Evolutionary conservation across 352 stramenopile genomes (phyloP).

Genomic region (Pilasporangium apinafurcum): DNA sequence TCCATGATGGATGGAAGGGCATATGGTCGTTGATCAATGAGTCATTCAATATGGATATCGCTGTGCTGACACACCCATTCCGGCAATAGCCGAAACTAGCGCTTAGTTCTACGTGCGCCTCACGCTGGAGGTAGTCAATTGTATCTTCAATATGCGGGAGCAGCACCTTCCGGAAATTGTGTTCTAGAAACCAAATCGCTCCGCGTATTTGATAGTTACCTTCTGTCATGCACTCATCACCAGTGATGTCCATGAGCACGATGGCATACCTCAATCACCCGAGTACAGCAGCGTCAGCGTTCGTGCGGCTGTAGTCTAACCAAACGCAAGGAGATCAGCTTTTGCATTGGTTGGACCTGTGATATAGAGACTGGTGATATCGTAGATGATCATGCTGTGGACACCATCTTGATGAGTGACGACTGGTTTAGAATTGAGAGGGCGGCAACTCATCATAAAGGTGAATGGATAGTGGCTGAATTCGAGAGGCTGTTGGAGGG

Average conservation of each 20-base stretch:
- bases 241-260: slow-evolving; percentile 17
- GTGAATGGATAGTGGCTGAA: too few relatives aligned
- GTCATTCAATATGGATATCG: slow-evolving; percentile 5
- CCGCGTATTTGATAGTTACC: not conserved
- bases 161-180: slow-evolving; percentile 8
- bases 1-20: slow-evolving; percentile 35
- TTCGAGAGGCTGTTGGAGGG: too few relatives aligned
- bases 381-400: slow-evolving; percentile 10
- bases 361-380: slow-evolving; percentile 13
- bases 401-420: slow-evolving; percentile 2
- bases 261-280: slow-evolving; percentile 23
- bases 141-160: not conserved
- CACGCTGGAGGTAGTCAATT: slow-evolving; percentile 16
- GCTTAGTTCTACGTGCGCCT: slow-evolving; percentile 12
- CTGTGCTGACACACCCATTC: slow-evolving; percentile 16
- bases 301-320: slow-evolving; percentile 20
- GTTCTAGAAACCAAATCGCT: slow-evolving; percentile 10
- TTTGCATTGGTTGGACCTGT: slow-evolving; percentile 11
- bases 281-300: slow-evolving; percentile 19
- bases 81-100: slow-evolving; percentile 32
- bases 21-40: slow-evolving; percentile 15
- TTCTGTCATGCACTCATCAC: slow-evolving; percentile 12
- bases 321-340: slow-evolving; percentile 19
- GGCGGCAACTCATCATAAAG: slow-evolving; percentile 22
- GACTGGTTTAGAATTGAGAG: slow-evolving; percentile 5